Evolutionary conservation across 139 green algal species (phyloP).

Genomic region (Prasinococcaceae sp.): DNA sequence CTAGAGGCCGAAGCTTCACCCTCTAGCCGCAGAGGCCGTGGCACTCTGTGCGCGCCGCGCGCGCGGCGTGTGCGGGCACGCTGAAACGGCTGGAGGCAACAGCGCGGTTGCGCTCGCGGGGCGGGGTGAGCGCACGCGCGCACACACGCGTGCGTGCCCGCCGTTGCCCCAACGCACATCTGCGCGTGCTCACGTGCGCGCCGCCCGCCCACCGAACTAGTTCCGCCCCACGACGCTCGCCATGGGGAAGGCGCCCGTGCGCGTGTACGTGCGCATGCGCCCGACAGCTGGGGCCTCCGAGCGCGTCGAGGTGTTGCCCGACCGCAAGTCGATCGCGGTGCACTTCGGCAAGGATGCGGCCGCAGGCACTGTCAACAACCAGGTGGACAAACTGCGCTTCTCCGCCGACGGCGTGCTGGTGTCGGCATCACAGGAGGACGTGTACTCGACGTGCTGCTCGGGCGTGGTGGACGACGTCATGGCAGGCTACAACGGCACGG

Average conservation of each 20-base stretch:
- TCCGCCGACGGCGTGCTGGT: background rate
- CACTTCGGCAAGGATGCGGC: constrained; percentile 25
- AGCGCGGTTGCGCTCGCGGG: background rate
- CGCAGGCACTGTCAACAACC: constrained; percentile 42
- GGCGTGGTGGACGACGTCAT: constrained; percentile 52
- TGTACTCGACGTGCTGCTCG: constrained; percentile 33
- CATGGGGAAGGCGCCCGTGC: constrained; percentile 2
- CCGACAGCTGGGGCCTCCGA: background rate
- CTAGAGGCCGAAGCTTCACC: too few species aligned
- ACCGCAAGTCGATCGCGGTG: background rate
- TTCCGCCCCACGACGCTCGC: background rate
- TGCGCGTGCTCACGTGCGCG: background rate
- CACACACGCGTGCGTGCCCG: background rate
- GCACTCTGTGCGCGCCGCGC: too few species aligned
- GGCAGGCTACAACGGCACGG: constrained; percentile 52
- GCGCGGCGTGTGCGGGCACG: too few species aligned
- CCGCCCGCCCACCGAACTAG: constrained; percentile 50
- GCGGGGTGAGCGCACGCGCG: background rate
- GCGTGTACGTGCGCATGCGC: constrained; percentile 1
- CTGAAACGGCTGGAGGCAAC: background rate
- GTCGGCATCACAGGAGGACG: constrained; percentile 32
- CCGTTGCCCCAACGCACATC: background rate
- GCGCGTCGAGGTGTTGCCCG: background rate
- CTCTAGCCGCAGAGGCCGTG: too few species aligned
- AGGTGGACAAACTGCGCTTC: constrained; percentile 41